Conservation (phyloP, 257 asterid genomes). For the Nicotiana knightiana region DNA sequence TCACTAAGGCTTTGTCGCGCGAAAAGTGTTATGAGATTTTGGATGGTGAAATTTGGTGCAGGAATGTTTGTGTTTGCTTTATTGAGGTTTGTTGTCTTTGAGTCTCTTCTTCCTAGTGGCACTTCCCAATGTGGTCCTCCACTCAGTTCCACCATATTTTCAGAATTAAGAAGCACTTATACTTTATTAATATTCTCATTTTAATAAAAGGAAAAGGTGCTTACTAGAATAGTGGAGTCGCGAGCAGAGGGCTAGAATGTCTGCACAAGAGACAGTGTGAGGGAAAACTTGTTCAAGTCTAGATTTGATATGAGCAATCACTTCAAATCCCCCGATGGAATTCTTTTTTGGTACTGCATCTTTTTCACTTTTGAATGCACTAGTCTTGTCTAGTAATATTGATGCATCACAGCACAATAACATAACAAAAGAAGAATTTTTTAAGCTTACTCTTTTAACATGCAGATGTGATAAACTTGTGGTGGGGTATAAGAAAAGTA, state of each 20-base stretch:
- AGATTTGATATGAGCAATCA: conserved; percentile 65
- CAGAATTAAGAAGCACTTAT: not conserved
- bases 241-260: conserved; percentile 76
- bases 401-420: conserved; percentile 76
- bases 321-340: conserved; percentile 62
- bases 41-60: conserved; percentile 71
- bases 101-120: conserved; percentile 70
- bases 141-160: conserved; percentile 34
- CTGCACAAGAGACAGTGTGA: conserved; percentile 73
- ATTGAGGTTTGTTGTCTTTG: conserved; percentile 49
- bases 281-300: conserved; percentile 65
- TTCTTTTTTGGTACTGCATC: conserved; percentile 62
- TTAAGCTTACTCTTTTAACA: not conserved
- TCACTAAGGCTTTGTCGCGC: conserved; percentile 47
- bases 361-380: conserved; percentile 49
- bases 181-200: not conserved
- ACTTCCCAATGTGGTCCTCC: conserved; percentile 93
- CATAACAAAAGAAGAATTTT: not conserved
- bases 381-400: conserved; percentile 44
- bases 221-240: conserved; percentile 52
- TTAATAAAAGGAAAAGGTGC: not conserved
- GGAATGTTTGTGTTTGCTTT: conserved; percentile 54
- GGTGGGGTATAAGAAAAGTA: too few relatives aligned
- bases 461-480: not conserved
- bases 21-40: conserved; percentile 42